Conservation (phyloP, 805 yeast genomes). For the Metschnikowia noctiluminum region DNA sequence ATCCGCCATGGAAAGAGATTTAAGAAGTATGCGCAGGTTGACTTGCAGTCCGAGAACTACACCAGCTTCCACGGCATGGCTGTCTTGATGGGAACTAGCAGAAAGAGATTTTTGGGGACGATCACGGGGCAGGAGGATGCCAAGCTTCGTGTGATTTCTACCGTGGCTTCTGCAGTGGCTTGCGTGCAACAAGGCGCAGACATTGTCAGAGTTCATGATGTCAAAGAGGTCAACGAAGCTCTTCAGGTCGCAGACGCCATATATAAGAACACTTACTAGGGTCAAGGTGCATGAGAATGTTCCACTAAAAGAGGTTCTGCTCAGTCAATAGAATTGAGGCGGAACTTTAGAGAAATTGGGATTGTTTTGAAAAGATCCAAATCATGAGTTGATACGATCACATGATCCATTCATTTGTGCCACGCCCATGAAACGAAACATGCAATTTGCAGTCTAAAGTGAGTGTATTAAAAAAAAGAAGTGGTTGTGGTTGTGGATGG, state of each 20-base stretch:
- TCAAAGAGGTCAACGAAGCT: conserved; percentile 46
- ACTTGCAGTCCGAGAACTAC: conserved; percentile 23
- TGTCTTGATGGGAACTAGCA: conserved; percentile 78
- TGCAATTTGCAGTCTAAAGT: too few species aligned
- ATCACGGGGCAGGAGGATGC: conserved; percentile 59
- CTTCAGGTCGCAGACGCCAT: conserved; percentile 70
- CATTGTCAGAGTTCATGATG: conserved; percentile 87
- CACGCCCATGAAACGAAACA: too few species aligned
- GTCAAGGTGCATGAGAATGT: conserved; percentile 9
- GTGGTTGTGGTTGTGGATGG: too few species aligned
- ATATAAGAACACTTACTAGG: conserved; percentile 28
- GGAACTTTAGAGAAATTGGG: too few species aligned
- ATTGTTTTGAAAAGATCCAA: too few species aligned
- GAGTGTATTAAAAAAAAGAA: too few species aligned
- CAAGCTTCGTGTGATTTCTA: conserved; percentile 65
- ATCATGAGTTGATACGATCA: too few species aligned
- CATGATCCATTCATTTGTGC: too few species aligned
- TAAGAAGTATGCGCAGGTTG: conserved; percentile 45
- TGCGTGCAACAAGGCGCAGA: conserved; percentile 72
- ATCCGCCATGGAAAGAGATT: conserved; percentile 49
- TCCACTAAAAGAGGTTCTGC: too few species aligned
- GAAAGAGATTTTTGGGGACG: conserved; percentile 82
- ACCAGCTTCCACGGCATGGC: conserved; percentile 55
- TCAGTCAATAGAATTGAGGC: too few species aligned
- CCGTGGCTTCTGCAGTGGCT: conserved; percentile 71